These are phyloP conservation scores for Ophiocordyceps camponoti-rufipedis DNA, from an alignment of 2,329 filamentous ascomycete species.

Conservation along the genomic window DNA sequence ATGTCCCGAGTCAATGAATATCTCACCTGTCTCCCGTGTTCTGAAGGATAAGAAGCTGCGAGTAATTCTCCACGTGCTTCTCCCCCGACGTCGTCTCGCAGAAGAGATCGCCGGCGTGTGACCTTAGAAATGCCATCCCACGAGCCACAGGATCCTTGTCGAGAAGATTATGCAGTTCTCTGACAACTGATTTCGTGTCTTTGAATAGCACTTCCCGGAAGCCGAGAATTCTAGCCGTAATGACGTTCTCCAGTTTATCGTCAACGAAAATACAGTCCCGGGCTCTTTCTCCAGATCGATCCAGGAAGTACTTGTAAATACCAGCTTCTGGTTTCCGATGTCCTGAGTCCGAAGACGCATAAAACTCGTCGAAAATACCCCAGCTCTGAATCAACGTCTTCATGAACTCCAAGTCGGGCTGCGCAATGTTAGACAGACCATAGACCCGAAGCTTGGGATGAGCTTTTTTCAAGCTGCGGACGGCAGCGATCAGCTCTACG, in stretches of 20 bases:
- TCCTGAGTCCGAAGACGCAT: background rate
- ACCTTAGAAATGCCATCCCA: background rate
- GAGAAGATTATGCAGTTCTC: background rate
- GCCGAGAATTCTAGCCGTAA: background rate
- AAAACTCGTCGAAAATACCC: background rate
- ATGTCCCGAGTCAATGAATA: background rate
- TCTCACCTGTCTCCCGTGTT: background rate
- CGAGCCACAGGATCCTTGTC: background rate
- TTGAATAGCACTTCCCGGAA: background rate
- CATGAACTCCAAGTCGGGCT: background rate
- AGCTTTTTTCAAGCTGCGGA: background rate
- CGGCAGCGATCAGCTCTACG: background rate
- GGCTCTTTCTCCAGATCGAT: background rate
- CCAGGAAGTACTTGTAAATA: background rate
- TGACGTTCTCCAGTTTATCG: background rate
- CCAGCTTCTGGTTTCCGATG: background rate
- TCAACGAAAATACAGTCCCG: background rate
- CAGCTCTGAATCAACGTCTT: background rate
- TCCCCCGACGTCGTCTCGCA: background rate
- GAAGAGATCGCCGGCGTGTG: background rate
- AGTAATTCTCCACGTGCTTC: background rate
- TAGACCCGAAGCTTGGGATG: background rate
- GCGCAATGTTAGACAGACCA: background rate
- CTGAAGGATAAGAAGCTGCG: background rate
- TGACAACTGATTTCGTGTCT: background rate